Evolutionary conservation across 805 yeast genomes (phyloP).

Genomic region (Starmerella floris): DNA sequence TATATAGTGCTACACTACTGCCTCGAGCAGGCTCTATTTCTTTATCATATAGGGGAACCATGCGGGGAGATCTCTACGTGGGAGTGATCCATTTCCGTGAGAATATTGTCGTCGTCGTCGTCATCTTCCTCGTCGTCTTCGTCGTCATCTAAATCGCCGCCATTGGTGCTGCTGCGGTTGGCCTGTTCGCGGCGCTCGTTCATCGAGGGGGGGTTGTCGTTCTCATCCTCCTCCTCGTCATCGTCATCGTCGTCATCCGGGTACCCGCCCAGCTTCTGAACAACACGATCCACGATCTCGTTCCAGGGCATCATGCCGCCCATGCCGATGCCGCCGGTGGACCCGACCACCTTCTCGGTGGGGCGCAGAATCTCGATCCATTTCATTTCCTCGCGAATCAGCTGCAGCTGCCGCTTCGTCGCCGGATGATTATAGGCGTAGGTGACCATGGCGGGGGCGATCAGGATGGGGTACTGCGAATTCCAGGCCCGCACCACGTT

Average conservation of each 20-base stretch:
- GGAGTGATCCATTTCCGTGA: slow-evolving; percentile 7
- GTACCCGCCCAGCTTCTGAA: slow-evolving; percentile 52
- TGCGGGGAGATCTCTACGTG: slow-evolving; percentile 1
- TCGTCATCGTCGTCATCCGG: slow-evolving; percentile 43
- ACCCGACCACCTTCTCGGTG: slow-evolving; percentile 81
- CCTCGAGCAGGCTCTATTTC: no score
- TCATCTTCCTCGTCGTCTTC: slow-evolving; percentile 40
- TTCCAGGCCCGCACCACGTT: slow-evolving; percentile 93
- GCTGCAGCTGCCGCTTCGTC: slow-evolving; percentile 67
- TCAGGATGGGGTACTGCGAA: slow-evolving; percentile 69
- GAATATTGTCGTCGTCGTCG: slow-evolving; percentile 22
- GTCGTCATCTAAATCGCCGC: slow-evolving; percentile 27
- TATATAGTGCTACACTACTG: no score
- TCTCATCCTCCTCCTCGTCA: slow-evolving; percentile 34
- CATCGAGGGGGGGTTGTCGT: slow-evolving; percentile 23
- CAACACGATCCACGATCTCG: slow-evolving; percentile 78
- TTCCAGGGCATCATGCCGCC: slow-evolving; percentile 99
- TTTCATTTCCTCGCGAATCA: slow-evolving; percentile 79
- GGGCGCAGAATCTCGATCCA: slow-evolving; percentile 92
- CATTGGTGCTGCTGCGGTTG: not conserved
- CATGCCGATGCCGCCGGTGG: slow-evolving; percentile 97
- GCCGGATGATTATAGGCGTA: slow-evolving; percentile 80
- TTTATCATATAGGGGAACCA: slow-evolving; percentile 12
- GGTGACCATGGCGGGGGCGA: slow-evolving; percentile 95
- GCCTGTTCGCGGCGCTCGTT: not conserved